Evolutionary conservation across 352 stramenopile species (phyloP), one percentile per base, ranked within the genome.

Genomic region (Phytophthora agathidicida): DNA sequence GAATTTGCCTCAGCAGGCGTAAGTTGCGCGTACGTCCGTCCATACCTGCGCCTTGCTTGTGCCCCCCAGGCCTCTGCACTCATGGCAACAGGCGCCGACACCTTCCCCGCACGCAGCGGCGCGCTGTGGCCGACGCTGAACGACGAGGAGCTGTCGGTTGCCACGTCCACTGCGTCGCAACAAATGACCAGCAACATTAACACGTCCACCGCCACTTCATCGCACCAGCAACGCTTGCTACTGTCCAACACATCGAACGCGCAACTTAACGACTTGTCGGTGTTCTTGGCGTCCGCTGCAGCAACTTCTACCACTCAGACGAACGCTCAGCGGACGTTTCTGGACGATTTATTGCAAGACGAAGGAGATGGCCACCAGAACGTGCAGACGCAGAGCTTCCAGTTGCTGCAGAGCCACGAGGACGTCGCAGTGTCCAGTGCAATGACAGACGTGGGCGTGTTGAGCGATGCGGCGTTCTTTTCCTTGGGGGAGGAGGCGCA

Each of bases 291-390:
- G 6, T 60, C 52, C 2, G 30, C 52, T 33, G 14, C 32, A 6
- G 38, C 51, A 33, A 30, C 38, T 56, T 36, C 10, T 11, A 33
- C 32, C 13, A 10, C 38, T 7, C 49, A 32, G 20, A 7, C 38
- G 6, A 14, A 8, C 11, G 24, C 45, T 1, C 30, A 42, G 2
- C 58, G 60, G 35, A 80, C 65, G 24, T 80, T 83, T 43, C 60
- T 86, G 43, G 75, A 86, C 46, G 75, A 86, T 37, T 49, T 86
- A 28, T 32, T 83, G 19, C 54, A 46, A 6, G 66, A 80, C 31
- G 72, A 78, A 13, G 54, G 41, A 20, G 61, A 70, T 5, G 20
- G 7, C 13, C 36, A 56, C 4, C 45, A 53, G 11, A 44, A 63
- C 7, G 31, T 24, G 23, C 36, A 35, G 24, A 49, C 19, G 6